Base-by-base conservation (phyloP, 441 rosid species). In the Euphorbia celastroides region DNA sequence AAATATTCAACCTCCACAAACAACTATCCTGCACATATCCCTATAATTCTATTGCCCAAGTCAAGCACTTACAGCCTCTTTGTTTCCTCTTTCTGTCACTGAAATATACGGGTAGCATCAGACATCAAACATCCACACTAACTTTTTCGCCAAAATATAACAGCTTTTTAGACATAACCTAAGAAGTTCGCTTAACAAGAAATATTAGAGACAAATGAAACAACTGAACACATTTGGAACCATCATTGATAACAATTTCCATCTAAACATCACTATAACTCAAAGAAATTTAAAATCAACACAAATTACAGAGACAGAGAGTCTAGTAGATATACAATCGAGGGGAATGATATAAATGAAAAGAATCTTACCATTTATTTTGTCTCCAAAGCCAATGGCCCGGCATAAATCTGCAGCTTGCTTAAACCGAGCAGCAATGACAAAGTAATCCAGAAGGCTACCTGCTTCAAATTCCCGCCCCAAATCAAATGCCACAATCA, bases 401-500 rank as follows among this genome's bases (percentile, higher is more conserved):
- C 77, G 77, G 70, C 81, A 79, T 55, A 92, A 71, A 3, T 32
- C 55, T 0, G 77, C 31, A 36, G 74, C 83, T 50, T 83, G 83
- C 64, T 78, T 75, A 48, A 60, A 75, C 72, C 71, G 78, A 0
- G 88, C 83, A 71, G 76, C 71, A 36, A 51, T 36, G 66, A 81
- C 67, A 54, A 81, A 57, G 73, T 74, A 82, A 66, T 74, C 82
- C 69, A 74, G 74, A 61, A 91, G 80, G 77, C 83, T 84, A 22
- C 61, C 74, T 8, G n/a, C 69, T 28, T 73, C 77, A 66, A 89
- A 77, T 74, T 78, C 72, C 67, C 76, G 60, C 46, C 69, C 78
- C 60, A 92, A 75, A 19, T 82, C 80, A 71, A 70, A 92, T 2
- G 82, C 84, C 12, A 74, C 85, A 56, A 89, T 75, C 70, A 92